Evolutionary conservation across 352 stramenopile genomes (phyloP), one percentile per base, ranked within the genome.

Genomic region (Peronospora destructor): DNA sequence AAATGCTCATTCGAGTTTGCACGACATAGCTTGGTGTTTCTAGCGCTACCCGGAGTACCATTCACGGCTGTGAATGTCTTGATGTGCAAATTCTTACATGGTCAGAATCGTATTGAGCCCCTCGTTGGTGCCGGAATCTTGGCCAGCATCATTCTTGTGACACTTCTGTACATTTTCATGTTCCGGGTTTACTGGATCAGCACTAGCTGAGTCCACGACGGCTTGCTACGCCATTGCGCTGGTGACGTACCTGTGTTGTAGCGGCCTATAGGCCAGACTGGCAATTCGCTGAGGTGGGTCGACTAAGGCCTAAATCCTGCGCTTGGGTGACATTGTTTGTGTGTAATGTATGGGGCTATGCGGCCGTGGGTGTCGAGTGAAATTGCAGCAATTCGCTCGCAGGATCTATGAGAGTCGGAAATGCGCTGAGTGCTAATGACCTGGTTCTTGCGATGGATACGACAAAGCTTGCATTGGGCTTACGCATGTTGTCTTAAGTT

Each of bases 331-430:
- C 84, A 30, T 91, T 94, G 76, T 72, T 91, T 26, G 76, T 91
- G 55, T 94, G 88, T 51, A 83, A 95, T 60, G 91, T 84, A 45
- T 90, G 76, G 73, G 80, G 79, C 14, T 95, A 89, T 40, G 82
- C 86, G 8, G 63, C 64, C 0, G 68, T 92, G 34, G 70, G 9
- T 72, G 68, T 28, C 59, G 93, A 21, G 77, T 68, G 26, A 79
- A 69, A 8, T 71, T 37, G 47, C 45, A 12, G 50, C 60, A 6
- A 68, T 68, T 60, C 55, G 7, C 62, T 93, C 19, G 74, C 84
- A 11, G 85, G 76, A 13, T 93, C 78, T 6, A 71, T 95, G 86
- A 29, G n/a, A n/a, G n/a, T n/a, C n/a, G n/a, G n/a, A n/a, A n/a
- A n/a, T n/a, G n/a, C n/a, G n/a, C n/a, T n/a, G n/a, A n/a, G n/a